These are phyloP conservation scores for Turritis glabra DNA, from an alignment of 345 rosid species.

Conservation along the genomic window DNA sequence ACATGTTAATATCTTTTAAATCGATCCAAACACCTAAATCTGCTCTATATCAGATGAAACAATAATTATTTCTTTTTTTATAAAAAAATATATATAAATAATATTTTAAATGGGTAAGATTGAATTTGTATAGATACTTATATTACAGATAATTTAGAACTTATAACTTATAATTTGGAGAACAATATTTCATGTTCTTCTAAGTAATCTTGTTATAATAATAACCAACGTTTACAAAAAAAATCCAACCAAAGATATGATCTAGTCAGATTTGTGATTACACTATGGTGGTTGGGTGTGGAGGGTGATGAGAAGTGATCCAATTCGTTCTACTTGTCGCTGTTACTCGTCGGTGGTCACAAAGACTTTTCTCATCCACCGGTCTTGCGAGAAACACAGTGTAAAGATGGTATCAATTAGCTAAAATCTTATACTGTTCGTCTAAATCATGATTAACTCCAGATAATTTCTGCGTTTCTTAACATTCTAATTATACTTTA, in stretches of 20 bases:
- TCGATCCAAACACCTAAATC: background rate
- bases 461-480: too few species aligned
- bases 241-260: too few species aligned
- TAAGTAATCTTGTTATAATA: background rate
- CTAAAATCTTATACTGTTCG: background rate
- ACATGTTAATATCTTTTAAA: background rate
- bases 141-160: too few species aligned
- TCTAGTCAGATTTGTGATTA: background rate
- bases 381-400: background rate
- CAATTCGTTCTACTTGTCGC: conserved; percentile 15
- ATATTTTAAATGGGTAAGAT: background rate
- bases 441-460: background rate
- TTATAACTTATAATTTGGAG: background rate
- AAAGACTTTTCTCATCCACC: conserved; percentile 27
- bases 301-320: conserved; percentile 30
- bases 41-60: background rate
- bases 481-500: background rate
- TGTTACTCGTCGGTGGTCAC: background rate
- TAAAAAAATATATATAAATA: too few species aligned
- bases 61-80: too few species aligned
- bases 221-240: too few species aligned
- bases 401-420: background rate
- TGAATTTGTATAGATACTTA: too few species aligned
- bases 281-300: conserved; percentile 21
- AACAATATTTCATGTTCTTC: background rate